These are phyloP conservation scores for Axilococcus clingmanii DNA, from an alignment of 139 green algal genomes.

Conservation along the genomic window DNA sequence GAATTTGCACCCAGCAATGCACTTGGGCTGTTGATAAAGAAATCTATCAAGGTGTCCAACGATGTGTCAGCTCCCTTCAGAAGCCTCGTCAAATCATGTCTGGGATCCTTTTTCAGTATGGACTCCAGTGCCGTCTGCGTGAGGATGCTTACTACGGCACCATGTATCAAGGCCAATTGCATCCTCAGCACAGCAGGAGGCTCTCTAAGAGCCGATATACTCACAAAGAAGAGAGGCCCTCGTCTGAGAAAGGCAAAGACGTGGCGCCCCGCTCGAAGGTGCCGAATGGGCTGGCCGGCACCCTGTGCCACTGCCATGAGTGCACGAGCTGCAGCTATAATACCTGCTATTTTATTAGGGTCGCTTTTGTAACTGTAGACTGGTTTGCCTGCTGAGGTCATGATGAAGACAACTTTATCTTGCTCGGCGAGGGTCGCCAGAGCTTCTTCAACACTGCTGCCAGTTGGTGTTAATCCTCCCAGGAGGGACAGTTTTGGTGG, in stretches of 20 bases:
- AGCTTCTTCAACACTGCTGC: too few species aligned
- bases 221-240: constrained; percentile 19
- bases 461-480: too few species aligned
- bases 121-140: constrained; percentile 14
- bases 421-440: not conserved
- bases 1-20: constrained; percentile 39
- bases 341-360: constrained; percentile 9
- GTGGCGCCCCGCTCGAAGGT: not conserved
- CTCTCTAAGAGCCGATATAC: constrained; percentile 10
- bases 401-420: constrained; percentile 22
- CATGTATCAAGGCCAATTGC: constrained; percentile 25
- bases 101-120: constrained; percentile 15
- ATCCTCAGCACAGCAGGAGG: constrained; percentile 23
- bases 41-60: constrained; percentile 22
- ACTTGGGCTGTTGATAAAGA: constrained; percentile 27
- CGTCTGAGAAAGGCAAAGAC: constrained; percentile 21
- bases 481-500: too few species aligned
- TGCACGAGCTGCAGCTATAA: constrained; percentile 22
- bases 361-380: constrained; percentile 16
- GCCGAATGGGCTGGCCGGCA: constrained; percentile 1
- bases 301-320: constrained; percentile 19
- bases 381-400: constrained; percentile 24
- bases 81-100: constrained; percentile 20
- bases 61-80: constrained; percentile 23
- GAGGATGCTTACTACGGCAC: constrained; percentile 18